Conservation (phyloP, 2,329 filamentous ascomycete genomes). For the Colletotrichum horii region DNA sequence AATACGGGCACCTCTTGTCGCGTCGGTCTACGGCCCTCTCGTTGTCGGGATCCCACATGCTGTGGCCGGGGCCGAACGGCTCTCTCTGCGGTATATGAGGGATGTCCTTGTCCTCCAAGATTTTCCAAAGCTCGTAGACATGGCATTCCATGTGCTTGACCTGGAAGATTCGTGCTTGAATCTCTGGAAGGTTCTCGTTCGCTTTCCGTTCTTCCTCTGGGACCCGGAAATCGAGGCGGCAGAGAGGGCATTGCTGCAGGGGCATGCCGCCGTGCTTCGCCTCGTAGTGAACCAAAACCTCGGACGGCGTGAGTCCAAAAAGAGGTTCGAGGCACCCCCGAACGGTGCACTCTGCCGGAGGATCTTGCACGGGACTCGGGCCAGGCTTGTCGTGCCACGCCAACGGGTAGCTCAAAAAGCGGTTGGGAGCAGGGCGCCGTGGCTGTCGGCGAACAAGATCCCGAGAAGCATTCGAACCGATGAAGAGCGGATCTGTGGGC, state of each 20-base stretch:
- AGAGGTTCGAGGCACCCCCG: constrained; percentile 12
- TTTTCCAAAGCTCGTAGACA: constrained; percentile 21
- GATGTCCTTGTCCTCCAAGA: background rate
- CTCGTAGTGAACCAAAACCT: constrained; percentile 20
- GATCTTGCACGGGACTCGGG: background rate
- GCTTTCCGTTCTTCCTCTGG: background rate
- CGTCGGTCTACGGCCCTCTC: constrained; percentile 16
- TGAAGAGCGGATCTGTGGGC: constrained; percentile 12
- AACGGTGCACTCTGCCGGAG: constrained; percentile 10
- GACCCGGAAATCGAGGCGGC: constrained; percentile 12
- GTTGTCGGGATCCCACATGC: constrained; percentile 15
- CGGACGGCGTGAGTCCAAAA: constrained; percentile 14
- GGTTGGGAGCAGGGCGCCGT: background rate
- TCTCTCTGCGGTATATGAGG: background rate
- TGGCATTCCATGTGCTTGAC: constrained; percentile 24
- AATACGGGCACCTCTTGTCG: constrained; percentile 22
- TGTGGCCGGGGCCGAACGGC: constrained; percentile 15
- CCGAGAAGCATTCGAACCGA: background rate
- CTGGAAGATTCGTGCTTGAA: background rate
- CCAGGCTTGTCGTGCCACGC: constrained; percentile 19
- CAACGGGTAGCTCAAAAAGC: background rate
- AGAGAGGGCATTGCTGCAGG: constrained; percentile 13
- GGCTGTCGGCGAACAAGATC: background rate
- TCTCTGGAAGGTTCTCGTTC: background rate
- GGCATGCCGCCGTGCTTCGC: constrained; percentile 8